phyloP scores from a whole-genome alignment of 257 asterid genomes.

The Nyctanthes arbortristis region DNA sequence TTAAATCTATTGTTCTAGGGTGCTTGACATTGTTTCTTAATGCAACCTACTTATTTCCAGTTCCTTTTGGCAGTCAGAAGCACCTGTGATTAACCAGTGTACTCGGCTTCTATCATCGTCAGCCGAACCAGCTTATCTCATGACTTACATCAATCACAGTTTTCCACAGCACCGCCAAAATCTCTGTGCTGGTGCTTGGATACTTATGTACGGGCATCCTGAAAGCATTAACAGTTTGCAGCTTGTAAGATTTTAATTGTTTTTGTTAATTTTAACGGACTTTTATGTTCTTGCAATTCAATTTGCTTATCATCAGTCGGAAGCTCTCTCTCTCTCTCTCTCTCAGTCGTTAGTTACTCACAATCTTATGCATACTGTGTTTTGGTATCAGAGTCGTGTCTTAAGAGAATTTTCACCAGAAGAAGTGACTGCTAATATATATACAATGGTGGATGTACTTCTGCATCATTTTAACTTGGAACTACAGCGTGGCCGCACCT shows the following conservation, averaged over 20 bases:
- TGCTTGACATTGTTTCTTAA: background rate
- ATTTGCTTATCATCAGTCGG: no score
- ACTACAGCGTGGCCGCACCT: constrained; percentile 86
- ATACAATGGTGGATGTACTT: constrained; percentile 93
- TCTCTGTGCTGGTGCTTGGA: constrained; percentile 99
- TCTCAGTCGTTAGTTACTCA: no score
- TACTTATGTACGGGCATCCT: constrained; percentile 87
- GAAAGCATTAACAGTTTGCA: constrained; percentile 87
- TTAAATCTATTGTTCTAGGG: constrained; percentile 1
- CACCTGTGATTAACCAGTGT: constrained; percentile 89
- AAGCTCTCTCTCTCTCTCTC: no score
- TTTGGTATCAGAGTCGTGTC: constrained; percentile 73
- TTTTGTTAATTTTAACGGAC: constrained; percentile 2
- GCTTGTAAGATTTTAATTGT: constrained; percentile 55
- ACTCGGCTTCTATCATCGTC: constrained; percentile 87
- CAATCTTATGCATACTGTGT: background rate
- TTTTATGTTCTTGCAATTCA: no score
- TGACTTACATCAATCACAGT: constrained; percentile 84
- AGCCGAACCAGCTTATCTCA: constrained; percentile 80
- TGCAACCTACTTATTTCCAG: constrained; percentile 7
- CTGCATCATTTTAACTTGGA: constrained; percentile 86
- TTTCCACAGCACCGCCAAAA: constrained; percentile 82
- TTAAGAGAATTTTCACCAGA: constrained; percentile 95
- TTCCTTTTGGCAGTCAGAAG: constrained; percentile 73
- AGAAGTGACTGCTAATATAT: constrained; percentile 92